These are phyloP conservation scores for Narthecium ossifragum DNA, from an alignment of 106 monocot genomes.

Conservation along the genomic window DNA sequence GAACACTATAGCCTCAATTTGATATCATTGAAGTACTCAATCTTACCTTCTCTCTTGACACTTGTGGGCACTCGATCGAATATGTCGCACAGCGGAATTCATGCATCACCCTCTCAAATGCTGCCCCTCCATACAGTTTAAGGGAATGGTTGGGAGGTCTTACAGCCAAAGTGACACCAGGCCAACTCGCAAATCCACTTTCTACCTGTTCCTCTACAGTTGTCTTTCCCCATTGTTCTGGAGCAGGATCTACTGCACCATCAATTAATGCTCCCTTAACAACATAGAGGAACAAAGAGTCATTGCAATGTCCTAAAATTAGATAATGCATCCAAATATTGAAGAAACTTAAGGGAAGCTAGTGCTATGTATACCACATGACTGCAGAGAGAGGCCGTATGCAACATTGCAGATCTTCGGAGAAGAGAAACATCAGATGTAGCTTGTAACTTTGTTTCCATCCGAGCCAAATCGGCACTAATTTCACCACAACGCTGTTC, in stretches of 20 bases:
- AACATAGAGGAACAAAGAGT: constrained; percentile 7
- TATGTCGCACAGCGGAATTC: constrained; percentile 95
- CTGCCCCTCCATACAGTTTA: constrained; percentile 92
- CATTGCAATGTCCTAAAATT: too few relatives aligned
- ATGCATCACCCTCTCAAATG: constrained; percentile 97
- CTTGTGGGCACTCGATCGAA: constrained; percentile 89
- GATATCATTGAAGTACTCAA: background rate
- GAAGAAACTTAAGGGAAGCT: too few relatives aligned
- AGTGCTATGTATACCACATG: constrained; percentile 97
- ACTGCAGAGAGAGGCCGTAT: constrained; percentile 78
- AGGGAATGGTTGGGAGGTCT: constrained; percentile 75
- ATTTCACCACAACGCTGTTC: constrained; percentile 87
- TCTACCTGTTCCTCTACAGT: constrained; percentile 70
- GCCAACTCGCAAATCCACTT: constrained; percentile 90
- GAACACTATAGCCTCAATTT: background rate
- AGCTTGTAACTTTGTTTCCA: constrained; percentile 76
- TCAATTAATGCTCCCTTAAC: constrained; percentile 73
- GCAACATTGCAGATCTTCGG: constrained; percentile 73
- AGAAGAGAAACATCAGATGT: constrained; percentile 88
- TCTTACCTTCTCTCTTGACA: constrained; percentile 88
- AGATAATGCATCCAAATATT: too few relatives aligned
- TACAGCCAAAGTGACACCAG: constrained; percentile 52
- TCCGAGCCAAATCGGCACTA: constrained; percentile 43
- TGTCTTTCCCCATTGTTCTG: constrained; percentile 94
- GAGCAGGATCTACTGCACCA: constrained; percentile 95